Evolutionary conservation across 345 rosid species (phyloP).

Genomic region (Hibiscus tridactylites): DNA sequence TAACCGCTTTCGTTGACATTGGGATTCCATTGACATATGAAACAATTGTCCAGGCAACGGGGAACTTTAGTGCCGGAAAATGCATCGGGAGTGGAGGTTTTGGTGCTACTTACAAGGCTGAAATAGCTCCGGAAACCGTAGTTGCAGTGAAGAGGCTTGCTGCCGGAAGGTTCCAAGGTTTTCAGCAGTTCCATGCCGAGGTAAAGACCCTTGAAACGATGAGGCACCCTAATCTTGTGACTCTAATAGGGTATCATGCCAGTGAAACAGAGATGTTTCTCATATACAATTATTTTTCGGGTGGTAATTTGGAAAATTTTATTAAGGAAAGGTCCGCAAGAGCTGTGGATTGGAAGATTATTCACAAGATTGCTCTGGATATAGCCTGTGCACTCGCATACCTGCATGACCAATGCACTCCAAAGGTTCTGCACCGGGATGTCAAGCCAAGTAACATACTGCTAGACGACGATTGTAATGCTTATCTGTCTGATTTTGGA

Average conservation of each 20-base stretch:
- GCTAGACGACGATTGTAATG: slow-evolving; percentile 25
- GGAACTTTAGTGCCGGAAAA: slow-evolving; percentile 39
- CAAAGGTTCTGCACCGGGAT: slow-evolving; percentile 34
- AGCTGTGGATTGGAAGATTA: slow-evolving; percentile 29
- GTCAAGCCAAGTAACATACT: slow-evolving; percentile 37
- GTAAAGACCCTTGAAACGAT: neutral
- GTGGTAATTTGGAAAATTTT: neutral
- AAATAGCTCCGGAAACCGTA: slow-evolving; percentile 32
- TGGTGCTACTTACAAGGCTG: slow-evolving; percentile 56
- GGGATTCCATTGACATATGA: slow-evolving; percentile 40
- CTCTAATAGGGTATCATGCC: neutral
- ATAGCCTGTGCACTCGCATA: slow-evolving; percentile 30
- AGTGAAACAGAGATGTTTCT: neutral
- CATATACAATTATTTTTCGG: neutral
- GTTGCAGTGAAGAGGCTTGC: slow-evolving; percentile 55
- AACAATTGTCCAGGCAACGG: slow-evolving; percentile 51
- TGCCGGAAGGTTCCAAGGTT: slow-evolving; percentile 54
- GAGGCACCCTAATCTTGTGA: neutral
- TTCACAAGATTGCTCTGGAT: slow-evolving; percentile 33
- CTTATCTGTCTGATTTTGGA: slow-evolving; percentile 33
- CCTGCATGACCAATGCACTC: slow-evolving; percentile 30
- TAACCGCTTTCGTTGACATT: slow-evolving; percentile 38
- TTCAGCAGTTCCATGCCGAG: slow-evolving; percentile 35
- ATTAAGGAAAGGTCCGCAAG: neutral
- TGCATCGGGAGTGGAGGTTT: slow-evolving; percentile 64